phyloP scores from a whole-genome alignment of 2,329 filamentous ascomycete species.

The Neurospora sp. region DNA sequence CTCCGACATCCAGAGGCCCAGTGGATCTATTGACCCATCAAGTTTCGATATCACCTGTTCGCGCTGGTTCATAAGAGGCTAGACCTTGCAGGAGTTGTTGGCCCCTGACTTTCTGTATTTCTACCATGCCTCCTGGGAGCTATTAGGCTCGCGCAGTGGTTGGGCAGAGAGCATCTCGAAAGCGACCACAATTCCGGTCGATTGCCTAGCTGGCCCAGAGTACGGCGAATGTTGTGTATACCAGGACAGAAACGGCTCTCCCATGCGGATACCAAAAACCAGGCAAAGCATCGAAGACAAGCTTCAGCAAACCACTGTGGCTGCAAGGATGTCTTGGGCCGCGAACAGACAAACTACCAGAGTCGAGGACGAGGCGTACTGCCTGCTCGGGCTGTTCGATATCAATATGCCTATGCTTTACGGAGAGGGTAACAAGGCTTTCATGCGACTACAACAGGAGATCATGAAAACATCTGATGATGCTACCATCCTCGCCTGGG shows the following conservation, averaged over 20 bases:
- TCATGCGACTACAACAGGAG: conserved; percentile 2
- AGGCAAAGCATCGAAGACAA: neutral
- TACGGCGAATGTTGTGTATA: neutral
- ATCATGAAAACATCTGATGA: neutral
- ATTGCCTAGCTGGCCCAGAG: neutral
- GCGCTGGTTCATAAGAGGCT: conserved; percentile 6
- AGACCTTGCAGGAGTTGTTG: conserved; percentile 4
- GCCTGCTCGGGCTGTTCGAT: conserved; percentile 6
- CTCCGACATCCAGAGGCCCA: neutral
- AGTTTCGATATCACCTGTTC: neutral
- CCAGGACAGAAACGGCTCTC: neutral
- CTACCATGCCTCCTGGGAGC: neutral
- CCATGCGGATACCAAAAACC: neutral
- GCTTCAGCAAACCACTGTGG: neutral
- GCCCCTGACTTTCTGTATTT: neutral
- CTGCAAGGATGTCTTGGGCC: conserved; percentile 6
- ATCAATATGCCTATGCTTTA: conserved; percentile 8
- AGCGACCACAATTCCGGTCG: neutral
- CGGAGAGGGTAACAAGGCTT: conserved; percentile 7
- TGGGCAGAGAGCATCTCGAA: neutral
- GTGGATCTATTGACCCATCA: no score
- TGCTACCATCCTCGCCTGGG: neutral
- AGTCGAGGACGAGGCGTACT: conserved; percentile 4
- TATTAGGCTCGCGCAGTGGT: neutral
- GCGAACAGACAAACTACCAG: conserved; percentile 2